These are phyloP conservation scores for Nematocida minor DNA, from an alignment of 371 early-diverging fungal species.

Conservation along the genomic window DNA sequence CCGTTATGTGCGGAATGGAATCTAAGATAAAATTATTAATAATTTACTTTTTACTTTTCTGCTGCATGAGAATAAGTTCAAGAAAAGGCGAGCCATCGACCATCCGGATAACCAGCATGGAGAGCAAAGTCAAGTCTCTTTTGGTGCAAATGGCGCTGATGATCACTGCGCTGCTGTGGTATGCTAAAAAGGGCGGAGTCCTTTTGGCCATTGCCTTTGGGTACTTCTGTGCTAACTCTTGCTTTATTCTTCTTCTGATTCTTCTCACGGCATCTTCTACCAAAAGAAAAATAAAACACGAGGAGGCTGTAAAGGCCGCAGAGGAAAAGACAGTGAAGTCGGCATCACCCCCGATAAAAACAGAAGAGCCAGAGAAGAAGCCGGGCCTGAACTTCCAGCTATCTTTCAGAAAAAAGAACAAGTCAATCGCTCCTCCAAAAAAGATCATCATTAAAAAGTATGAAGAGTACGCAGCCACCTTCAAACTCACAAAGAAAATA, in stretches of 20 bases:
- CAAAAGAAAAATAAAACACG: background rate
- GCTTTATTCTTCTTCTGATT: conserved; percentile 2
- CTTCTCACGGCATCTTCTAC: background rate
- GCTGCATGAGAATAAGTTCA: background rate
- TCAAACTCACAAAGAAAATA: conserved; percentile 23
- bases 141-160: background rate
- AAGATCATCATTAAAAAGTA: conserved; percentile 36
- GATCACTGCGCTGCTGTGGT: background rate
- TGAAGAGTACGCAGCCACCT: conserved; percentile 18
- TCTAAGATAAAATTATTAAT: too few relatives aligned
- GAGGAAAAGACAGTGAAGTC: background rate
- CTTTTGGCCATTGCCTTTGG: background rate
- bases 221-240: background rate
- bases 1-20: too few relatives aligned
- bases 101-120: background rate
- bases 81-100: background rate
- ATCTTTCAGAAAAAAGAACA: conserved; percentile 24
- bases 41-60: conserved; percentile 13
- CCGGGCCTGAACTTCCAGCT: conserved; percentile 11
- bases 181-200: background rate
- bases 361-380: background rate
- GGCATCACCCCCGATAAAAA: background rate
- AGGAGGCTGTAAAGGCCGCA: background rate
- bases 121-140: conserved; percentile 11
- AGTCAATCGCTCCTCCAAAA: background rate